Conservation (phyloP, 1,284 basidiomycete species). For the Tausonia pullulans region DNA sequence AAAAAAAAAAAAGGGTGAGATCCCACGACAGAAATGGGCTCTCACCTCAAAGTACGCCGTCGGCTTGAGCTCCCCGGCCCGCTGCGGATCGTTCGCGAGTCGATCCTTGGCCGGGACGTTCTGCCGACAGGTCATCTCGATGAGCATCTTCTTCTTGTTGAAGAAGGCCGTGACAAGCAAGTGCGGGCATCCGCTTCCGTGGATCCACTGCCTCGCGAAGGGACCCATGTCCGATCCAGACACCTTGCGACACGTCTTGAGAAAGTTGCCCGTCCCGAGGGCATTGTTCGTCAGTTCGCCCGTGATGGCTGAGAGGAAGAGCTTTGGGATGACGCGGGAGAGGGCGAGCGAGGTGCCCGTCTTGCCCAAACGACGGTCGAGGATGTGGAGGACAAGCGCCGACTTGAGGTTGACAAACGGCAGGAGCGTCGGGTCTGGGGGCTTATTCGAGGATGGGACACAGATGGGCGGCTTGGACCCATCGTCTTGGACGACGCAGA, state of each 20-base stretch:
- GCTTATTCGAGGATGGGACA: conserved; percentile 68
- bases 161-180: conserved; percentile 85
- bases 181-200: conserved; percentile 88
- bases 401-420: conserved; percentile 92
- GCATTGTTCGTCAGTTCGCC: conserved; percentile 79
- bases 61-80: conserved; percentile 61
- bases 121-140: conserved; percentile 90
- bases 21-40: background rate
- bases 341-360: conserved; percentile 90
- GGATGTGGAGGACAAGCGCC: conserved; percentile 87
- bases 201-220: conserved; percentile 98
- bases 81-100: conserved; percentile 55
- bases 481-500: conserved; percentile 78
- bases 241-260: conserved; percentile 85
- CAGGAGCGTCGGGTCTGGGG: conserved; percentile 62
- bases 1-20: background rate
- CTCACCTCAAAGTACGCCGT: conserved; percentile 72
- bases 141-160: conserved; percentile 95
- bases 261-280: conserved; percentile 80
- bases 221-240: conserved; percentile 77
- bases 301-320: conserved; percentile 87
- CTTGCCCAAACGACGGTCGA: conserved; percentile 86
- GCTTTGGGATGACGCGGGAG: conserved; percentile 85
- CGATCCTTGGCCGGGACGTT: conserved; percentile 62
- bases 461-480: conserved; percentile 88